phyloP scores from a whole-genome alignment of 2,329 filamentous ascomycete species.

The Colletotrichum sp. region DNA sequence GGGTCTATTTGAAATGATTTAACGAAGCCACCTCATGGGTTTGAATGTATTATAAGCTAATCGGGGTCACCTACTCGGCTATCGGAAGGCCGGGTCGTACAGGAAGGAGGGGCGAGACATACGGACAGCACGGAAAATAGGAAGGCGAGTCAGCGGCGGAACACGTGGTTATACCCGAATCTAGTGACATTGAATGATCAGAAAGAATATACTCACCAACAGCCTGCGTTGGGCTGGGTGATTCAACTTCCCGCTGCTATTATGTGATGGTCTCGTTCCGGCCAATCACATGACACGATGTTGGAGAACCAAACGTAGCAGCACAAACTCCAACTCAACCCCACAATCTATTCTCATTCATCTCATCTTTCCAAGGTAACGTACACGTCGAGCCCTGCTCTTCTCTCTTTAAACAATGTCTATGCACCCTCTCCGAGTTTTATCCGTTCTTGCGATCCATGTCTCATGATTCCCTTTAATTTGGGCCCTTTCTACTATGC shows the following conservation, averaged over 20 bases:
- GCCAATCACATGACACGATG: background rate
- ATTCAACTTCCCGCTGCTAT: background rate
- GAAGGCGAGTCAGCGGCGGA: background rate
- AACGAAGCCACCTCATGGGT: background rate
- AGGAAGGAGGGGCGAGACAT: background rate
- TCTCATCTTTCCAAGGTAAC: background rate
- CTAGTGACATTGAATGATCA: background rate
- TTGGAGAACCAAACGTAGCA: background rate
- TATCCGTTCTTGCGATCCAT: background rate
- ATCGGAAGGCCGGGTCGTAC: background rate
- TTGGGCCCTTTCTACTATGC: background rate
- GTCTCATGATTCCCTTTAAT: background rate
- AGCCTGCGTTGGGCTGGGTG: background rate
- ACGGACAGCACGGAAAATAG: background rate
- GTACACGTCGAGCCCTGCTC: background rate
- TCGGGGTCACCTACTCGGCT: background rate
- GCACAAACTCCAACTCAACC: background rate
- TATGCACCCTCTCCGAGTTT: background rate
- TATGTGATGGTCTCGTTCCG: background rate
- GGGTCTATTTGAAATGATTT: conserved; percentile 3
- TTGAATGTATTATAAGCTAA: background rate
- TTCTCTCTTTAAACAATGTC: background rate
- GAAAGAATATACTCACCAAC: background rate
- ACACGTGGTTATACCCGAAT: background rate
- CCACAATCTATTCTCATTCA: background rate